Evolutionary conservation across 176 grass and related monocot species (phyloP), one percentile per base, ranked within the genome.

Genomic region (Tillandsia leiboldiana): DNA sequence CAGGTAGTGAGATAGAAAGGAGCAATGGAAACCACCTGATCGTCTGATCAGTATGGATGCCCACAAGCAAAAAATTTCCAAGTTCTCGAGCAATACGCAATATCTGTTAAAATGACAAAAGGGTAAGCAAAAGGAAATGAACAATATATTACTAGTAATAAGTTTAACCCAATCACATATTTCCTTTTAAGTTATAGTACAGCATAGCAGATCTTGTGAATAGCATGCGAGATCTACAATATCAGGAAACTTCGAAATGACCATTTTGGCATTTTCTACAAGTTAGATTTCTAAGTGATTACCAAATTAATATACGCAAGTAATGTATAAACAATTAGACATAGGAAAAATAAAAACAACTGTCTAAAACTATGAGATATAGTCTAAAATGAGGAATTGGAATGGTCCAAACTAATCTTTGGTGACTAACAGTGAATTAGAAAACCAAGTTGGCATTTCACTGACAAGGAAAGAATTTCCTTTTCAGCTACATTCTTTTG

Each of bases 31-130:
- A 73, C 54, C 77, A 92, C 93, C 93, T 97, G 64, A 97, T 84
- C 47, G 89, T 97, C 49, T 97, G 86, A 73, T 96, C 93, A 11
- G 86, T 96, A 70, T 97, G 89, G 79, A 97, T 97, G 11, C 89
- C 93, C 23, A 97, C 93, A 26, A 97, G 89, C 63, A 97, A 72
- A 66, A 97, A 97, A 78, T 92, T 89, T 85, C 89, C 93, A 79
- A 97, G 89, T 57, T 69, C 93, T 79, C 93, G 82, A 83, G 93
- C 89, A 85, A 97, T 77, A 42, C 89, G 86, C 47, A 97, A 79
- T 81, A 92, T 90, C 93, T 97, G 18, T 56, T 10, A 73, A 49
- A 61, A 69, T 18, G 20, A 50, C 26, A 22, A 9, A 54, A 42
- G 53, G 33, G 24, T 51, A 11, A 51, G 15, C 12, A 72, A 67